Percentiles rank a stretch among this genome's conserved stretches.
phyloP scores from a whole-genome alignment of 257 asterid genomes.

The Striga asiatica region DNA sequence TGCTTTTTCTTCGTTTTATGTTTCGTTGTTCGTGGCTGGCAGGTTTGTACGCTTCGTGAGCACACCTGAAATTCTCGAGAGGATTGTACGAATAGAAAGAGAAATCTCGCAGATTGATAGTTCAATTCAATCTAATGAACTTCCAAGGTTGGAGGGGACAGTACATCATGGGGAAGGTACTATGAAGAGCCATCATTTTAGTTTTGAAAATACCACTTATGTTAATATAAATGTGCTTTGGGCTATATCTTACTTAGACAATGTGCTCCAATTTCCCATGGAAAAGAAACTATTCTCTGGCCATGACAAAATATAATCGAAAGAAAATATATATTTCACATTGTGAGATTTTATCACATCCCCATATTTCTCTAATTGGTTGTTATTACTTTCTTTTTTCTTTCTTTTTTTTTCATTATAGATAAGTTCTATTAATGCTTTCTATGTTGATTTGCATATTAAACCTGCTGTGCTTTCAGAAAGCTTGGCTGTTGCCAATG shows the following conservation, averaged over 20 bases:
- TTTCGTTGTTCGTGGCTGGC: too few relatives aligned
- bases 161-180: constrained; percentile 36
- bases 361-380: too few relatives aligned
- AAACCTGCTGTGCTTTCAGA: constrained; percentile 20
- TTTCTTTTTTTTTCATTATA: too few relatives aligned
- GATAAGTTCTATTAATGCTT: not conserved
- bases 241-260: not conserved
- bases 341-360: too few relatives aligned
- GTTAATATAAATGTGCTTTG: not conserved
- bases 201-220: not conserved
- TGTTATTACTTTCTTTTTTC: too few relatives aligned
- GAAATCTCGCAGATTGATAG: constrained; percentile 74
- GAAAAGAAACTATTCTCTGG: too few relatives aligned
- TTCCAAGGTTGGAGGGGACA: constrained; percentile 22
- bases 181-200: not conserved
- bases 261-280: too few relatives aligned
- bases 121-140: constrained; percentile 46
- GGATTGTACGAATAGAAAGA: constrained; percentile 49
- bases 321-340: too few relatives aligned
- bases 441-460: constrained; percentile 2
- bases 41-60: constrained; percentile 83
- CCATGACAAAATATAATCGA: too few relatives aligned
- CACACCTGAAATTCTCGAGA: constrained; percentile 82
- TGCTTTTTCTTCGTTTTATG: too few relatives aligned
- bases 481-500: constrained; percentile 33